Evolutionary conservation across 768 basidiomycete genomes (phyloP).

Genomic region (Boletus tomentosulus): DNA sequence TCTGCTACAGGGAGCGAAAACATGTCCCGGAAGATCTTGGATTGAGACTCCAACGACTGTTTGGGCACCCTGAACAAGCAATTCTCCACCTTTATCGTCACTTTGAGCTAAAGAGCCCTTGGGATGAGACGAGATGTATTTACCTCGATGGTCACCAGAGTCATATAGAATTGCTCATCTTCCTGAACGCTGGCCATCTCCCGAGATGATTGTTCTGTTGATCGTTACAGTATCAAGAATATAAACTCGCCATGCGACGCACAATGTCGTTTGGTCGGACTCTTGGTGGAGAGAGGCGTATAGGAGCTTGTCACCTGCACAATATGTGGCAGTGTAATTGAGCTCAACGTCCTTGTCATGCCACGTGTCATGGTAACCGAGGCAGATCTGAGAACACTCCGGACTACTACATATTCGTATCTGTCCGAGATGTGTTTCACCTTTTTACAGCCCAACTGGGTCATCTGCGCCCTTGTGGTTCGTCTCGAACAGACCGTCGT

Average conservation of each 20-base stretch:
- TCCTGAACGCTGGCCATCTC: neutral
- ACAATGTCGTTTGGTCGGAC: too few relatives aligned
- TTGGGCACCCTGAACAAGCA: constrained; percentile 27
- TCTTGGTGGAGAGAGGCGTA: too few relatives aligned
- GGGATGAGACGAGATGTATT: neutral
- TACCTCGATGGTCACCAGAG: constrained; percentile 14
- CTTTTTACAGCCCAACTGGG: neutral
- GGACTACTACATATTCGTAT: neutral
- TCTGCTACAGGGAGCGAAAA: constrained; percentile 17
- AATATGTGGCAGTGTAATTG: constrained; percentile 15
- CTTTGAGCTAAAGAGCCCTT: neutral
- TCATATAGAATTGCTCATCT: constrained; percentile 16
- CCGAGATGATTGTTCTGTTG: too few relatives aligned
- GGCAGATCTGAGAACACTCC: neutral
- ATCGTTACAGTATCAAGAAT: too few relatives aligned
- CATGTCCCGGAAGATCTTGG: constrained; percentile 25
- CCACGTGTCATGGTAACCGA: constrained; percentile 13
- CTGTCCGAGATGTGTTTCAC: constrained; percentile 14
- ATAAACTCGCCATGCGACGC: too few relatives aligned
- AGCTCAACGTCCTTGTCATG: neutral
- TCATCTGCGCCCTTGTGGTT: neutral
- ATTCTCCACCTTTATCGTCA: constrained; percentile 23
- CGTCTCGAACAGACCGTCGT: neutral
- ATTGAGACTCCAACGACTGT: constrained; percentile 18
- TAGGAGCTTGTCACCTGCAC: too few relatives aligned